A percentile compares a stretch with the other conserved stretches of the same genome.
These are phyloP conservation scores for Aspergillus sp. DNA, from an alignment of 2,329 filamentous ascomycete species.

Conservation along the genomic window DNA sequence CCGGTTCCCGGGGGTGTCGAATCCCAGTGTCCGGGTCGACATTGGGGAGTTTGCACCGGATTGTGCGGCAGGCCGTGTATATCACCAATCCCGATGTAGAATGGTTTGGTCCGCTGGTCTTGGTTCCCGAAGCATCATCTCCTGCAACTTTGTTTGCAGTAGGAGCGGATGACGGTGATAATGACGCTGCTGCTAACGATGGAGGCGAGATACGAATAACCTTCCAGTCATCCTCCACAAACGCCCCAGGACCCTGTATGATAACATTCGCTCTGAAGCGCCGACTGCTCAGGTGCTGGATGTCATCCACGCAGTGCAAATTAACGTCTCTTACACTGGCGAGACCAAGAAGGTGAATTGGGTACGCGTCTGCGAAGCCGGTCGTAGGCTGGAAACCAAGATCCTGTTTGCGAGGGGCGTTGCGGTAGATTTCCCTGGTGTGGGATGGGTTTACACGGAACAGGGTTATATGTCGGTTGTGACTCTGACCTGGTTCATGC, in stretches of 20 bases:
- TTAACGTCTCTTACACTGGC: conserved; percentile 55
- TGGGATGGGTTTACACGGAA: conserved; percentile 52
- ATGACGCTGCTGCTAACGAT: not conserved
- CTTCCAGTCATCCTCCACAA: conserved; percentile 60
- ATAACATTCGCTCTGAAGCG: conserved; percentile 61
- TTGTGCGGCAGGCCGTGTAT: conserved; percentile 57
- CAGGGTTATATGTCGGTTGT: conserved; percentile 50
- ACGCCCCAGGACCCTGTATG: conserved; percentile 53
- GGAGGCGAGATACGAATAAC: conserved; percentile 32
- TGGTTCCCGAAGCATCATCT: not conserved
- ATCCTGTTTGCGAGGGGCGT: conserved; percentile 51
- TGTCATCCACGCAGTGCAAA: conserved; percentile 37
- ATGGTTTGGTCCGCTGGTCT: conserved; percentile 6
- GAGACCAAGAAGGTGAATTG: conserved; percentile 56
- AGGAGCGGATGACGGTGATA: not conserved
- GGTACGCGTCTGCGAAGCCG: conserved; percentile 60
- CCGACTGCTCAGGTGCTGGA: conserved; percentile 49
- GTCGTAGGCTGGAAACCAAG: conserved; percentile 55
- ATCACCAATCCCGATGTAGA: conserved; percentile 23
- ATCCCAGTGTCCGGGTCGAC: conserved; percentile 57
- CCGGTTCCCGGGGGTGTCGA: conserved; percentile 49
- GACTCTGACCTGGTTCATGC: conserved; percentile 11
- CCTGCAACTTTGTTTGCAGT: conserved; percentile 6
- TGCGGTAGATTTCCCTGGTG: conserved; percentile 53
- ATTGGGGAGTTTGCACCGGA: conserved; percentile 59